A percentile compares a stretch with the other conserved stretches of the same genome.
Evolutionary conservation across 2,329 filamentous ascomycete species (phyloP).

Genomic region (Elsinoe arachidis): DNA sequence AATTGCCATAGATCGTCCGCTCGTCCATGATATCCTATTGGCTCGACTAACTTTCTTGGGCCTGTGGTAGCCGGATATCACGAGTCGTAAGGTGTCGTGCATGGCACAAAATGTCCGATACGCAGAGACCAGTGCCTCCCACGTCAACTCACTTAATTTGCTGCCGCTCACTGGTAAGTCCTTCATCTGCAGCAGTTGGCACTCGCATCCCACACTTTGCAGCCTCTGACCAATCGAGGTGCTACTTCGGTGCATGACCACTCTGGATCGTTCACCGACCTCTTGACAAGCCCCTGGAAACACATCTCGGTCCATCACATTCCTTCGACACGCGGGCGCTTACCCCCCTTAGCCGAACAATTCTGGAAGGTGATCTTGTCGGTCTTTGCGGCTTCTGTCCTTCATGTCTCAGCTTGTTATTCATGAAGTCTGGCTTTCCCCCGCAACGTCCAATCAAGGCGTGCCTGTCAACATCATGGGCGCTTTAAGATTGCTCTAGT

Average conservation of each 20-base stretch:
- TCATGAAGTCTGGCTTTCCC: background rate
- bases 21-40: background rate
- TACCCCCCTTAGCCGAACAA: background rate
- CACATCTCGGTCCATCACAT: background rate
- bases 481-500: constrained; percentile 1
- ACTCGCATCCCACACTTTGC: background rate
- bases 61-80: background rate
- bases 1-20: background rate
- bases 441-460: background rate
- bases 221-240: background rate
- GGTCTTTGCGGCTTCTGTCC: background rate
- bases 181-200: background rate
- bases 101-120: background rate
- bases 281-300: background rate
- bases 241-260: background rate
- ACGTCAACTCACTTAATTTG: background rate
- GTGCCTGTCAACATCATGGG: background rate
- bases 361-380: constrained; percentile 1
- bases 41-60: background rate
- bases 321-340: background rate
- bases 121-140: background rate
- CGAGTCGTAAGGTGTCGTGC: background rate
- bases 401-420: background rate
- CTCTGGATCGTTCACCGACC: background rate
- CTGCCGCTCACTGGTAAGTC: background rate